Evolutionary conservation across 257 asterid genomes (phyloP).

Genomic region (Nicotiana undulata): DNA sequence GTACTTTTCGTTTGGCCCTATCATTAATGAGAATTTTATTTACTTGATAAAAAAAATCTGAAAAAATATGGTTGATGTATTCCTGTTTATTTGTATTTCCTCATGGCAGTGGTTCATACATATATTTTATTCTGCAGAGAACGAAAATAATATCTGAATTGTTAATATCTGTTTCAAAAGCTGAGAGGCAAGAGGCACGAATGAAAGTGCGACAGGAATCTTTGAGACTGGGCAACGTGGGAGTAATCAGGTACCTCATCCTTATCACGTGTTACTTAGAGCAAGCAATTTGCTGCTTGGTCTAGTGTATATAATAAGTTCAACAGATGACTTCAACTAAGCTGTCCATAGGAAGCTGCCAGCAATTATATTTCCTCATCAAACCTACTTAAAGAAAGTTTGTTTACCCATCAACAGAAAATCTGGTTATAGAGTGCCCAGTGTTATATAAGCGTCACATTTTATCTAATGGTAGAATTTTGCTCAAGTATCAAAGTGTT

Average conservation of each 20-base stretch:
- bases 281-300: neutral
- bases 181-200: conserved; percentile 97
- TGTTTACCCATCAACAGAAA: no score
- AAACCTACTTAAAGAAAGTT: no score
- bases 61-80: neutral
- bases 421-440: no score
- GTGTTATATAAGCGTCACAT: no score
- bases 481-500: no score
- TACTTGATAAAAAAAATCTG: no score
- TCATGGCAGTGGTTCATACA: conserved; percentile 11
- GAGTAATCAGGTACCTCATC: conserved; percentile 68
- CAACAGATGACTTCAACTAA: neutral
- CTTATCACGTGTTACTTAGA: neutral
- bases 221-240: conserved; percentile 89
- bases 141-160: conserved; percentile 76
- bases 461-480: no score
- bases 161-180: conserved; percentile 87
- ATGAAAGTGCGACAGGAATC: conserved; percentile 92
- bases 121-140: conserved; percentile 55
- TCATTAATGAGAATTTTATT: neutral
- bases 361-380: no score
- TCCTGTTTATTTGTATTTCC: conserved; percentile 8
- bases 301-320: neutral
- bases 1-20: neutral
- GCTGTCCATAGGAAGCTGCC: no score